Evolutionary conservation across 257 asterid species (phyloP).

Genomic region (Solanum gracilifrons): DNA sequence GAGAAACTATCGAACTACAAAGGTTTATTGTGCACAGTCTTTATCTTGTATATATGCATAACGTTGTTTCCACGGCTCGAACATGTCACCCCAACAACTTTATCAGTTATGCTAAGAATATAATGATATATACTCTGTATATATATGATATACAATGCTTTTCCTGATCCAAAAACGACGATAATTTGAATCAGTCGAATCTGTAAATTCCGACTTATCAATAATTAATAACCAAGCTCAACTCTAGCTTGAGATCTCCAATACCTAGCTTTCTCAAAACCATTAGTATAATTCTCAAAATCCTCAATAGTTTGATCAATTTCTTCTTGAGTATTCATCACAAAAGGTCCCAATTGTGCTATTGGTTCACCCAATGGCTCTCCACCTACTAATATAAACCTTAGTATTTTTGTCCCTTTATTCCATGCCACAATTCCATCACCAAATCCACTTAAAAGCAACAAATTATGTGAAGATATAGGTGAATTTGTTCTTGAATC

Average conservation of each 20-base stretch:
- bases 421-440: conserved; percentile 69
- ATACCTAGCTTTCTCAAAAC: conserved; percentile 73
- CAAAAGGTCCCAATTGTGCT: conserved; percentile 81
- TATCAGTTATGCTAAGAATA: too few relatives aligned
- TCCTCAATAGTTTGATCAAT: conserved; percentile 69
- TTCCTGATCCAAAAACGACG: neutral
- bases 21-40: too few relatives aligned
- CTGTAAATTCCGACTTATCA: neutral
- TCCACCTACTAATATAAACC: conserved; percentile 70
- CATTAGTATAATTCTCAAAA: conserved; percentile 55
- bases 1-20: too few relatives aligned
- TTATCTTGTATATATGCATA: neutral
- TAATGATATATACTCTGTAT: neutral
- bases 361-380: conserved; percentile 80
- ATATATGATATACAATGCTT: neutral
- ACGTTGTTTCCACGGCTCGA: neutral
- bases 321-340: conserved; percentile 71
- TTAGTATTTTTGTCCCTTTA: conserved; percentile 30
- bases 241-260: conserved; percentile 58
- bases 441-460: conserved; percentile 52
- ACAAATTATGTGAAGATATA: conserved; percentile 43
- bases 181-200: neutral
- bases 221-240: conserved; percentile 19
- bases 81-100: too few relatives aligned
- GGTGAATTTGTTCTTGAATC: conserved; percentile 27